These are phyloP conservation scores for Ustulina deusta DNA, from an alignment of 2,329 filamentous ascomycete species.

Conservation along the genomic window DNA sequence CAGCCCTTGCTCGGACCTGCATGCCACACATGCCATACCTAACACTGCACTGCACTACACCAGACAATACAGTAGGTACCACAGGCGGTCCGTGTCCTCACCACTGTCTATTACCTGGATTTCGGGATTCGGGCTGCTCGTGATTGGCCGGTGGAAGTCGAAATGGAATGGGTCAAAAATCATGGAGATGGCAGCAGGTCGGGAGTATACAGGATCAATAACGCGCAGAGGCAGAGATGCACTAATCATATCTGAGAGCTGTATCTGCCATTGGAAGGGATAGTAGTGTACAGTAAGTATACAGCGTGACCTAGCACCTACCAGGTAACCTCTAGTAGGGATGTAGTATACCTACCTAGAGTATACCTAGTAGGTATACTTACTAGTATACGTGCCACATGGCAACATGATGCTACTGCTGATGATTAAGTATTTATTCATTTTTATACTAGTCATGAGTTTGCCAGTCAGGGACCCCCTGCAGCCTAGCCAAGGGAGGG, in stretches of 20 bases:
- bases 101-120: slow-evolving; percentile 43
- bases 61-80: not conserved
- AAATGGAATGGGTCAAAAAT: not conserved
- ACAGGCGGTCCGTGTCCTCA: slow-evolving; percentile 28
- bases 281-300: no score
- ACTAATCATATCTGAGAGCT: not conserved
- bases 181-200: not conserved
- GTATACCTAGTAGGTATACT: no score
- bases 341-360: no score
- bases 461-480: slow-evolving; percentile 14
- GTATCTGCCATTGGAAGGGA: no score
- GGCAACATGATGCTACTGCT: not conserved
- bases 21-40: slow-evolving; percentile 26
- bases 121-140: slow-evolving; percentile 23
- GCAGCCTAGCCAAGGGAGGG: not conserved
- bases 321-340: no score
- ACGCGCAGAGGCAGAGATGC: not conserved
- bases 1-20: slow-evolving; percentile 40
- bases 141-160: not conserved
- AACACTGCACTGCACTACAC: not conserved
- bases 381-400: no score
- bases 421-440: not conserved
- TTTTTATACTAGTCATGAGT: not conserved
- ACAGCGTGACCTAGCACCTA: no score
- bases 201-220: not conserved